Base-by-base conservation (phyloP, 2,329 filamentous ascomycete species). In the Aureobasidium sp. region DNA sequence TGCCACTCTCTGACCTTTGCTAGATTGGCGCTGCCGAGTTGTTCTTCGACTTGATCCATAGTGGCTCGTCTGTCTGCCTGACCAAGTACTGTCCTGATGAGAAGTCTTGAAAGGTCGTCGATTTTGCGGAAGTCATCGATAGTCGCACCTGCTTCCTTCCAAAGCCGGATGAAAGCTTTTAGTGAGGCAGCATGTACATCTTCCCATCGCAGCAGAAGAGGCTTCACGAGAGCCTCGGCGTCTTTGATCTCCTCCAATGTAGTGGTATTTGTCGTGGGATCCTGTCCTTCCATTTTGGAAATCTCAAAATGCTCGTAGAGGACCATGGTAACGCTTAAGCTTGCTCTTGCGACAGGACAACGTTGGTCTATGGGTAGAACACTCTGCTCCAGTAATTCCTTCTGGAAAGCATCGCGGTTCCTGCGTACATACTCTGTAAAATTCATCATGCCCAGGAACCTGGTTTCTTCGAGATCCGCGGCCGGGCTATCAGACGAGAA, bases 391-490 rank as follows among this genome's bases (percentile, higher is more conserved):
- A 97, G 79, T 17, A 99, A 67, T 68, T 96, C 80, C 76, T 96
- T 97, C 72, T 96, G 92, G 68, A 96, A 97, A 12, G 86, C 85
- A 71, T 97, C 92, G 73, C 96, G 91, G 71, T 96, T 87, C 72
- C 91, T 96, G 70, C 89, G 85, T 53, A 96, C 91, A 72, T 91
- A 99, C 74, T 97, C 92, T 2, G 91, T 90, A 70, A 99, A 76
- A 73, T 99, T 94, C 92, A 99, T 97, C 84, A 99, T 90, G 32
- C 94, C 94, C 60, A 99, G 76, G 72, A 92, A 97, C 0, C 94
- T 94, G 32, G 89, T 88, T 42, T 84, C 80, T 23, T 91, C 87
- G 71, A 99, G 97, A 68, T 99, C 94, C 68, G 83, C 82, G 0
- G 87, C 87, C 3, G 94, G 94, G 67, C 84, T 92, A 74, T 99